A percentile compares a stretch with the other conserved stretches of the same genome.
phyloP scores from a whole-genome alignment of 2,329 filamentous ascomycete species.

The Diplodia seriata region DNA sequence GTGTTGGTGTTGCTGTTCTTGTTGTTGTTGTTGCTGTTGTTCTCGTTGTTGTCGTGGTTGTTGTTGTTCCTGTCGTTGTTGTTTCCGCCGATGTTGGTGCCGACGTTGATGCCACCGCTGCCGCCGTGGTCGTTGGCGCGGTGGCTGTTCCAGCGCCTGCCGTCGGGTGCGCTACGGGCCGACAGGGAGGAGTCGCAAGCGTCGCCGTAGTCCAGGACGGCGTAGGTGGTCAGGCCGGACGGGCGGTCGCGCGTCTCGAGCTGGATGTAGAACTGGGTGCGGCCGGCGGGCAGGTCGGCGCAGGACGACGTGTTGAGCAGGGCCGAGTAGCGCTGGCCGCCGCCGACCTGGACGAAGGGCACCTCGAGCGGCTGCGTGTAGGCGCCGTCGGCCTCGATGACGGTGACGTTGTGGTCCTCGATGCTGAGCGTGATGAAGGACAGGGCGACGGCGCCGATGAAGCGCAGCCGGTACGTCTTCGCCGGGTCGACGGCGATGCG shows the following conservation, averaged over 20 bases:
- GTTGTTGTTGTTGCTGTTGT: neutral
- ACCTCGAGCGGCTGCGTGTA: conserved; percentile 60
- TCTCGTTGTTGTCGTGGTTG: neutral
- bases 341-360: conserved; percentile 61
- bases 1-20: neutral
- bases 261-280: conserved; percentile 54
- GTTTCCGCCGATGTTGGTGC: neutral
- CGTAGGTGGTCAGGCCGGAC: conserved; percentile 55
- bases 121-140: neutral
- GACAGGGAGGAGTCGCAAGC: neutral
- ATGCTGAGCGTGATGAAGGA: conserved; percentile 59
- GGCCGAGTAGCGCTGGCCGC: conserved; percentile 67
- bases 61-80: neutral
- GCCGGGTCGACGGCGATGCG: conserved; percentile 66
- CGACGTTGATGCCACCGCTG: too few relatives aligned
- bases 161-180: neutral
- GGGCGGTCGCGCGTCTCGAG: conserved; percentile 61
- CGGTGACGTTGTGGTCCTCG: conserved; percentile 63
- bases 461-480: conserved; percentile 67
- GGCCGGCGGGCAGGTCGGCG: conserved; percentile 47
- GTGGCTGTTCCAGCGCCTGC: neutral
- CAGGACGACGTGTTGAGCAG: conserved; percentile 61
- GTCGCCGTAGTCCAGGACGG: conserved; percentile 54
- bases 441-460: conserved; percentile 64
- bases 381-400: conserved; percentile 65